Base-by-base conservation (phyloP, 1,139 yeast species). In the Yamadazyma mexicana region DNA sequence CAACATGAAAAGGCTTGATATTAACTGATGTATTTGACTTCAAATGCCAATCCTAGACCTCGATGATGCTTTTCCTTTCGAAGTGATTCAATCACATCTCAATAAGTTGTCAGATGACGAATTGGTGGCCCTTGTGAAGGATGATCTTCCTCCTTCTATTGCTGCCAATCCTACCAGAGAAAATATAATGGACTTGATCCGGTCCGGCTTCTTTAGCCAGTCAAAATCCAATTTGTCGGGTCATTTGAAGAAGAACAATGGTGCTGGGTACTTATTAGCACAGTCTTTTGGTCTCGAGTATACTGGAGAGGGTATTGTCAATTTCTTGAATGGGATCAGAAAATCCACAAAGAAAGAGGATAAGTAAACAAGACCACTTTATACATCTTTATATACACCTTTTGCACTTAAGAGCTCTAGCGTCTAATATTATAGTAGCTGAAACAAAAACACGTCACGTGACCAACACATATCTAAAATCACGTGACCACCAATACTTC, bases 231-330 rank as follows among this genome's bases (percentile, higher is more conserved):
- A 66, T 37, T 59, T 82, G 40, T 66, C 76, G 38, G 59, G 61
- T 31, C 80, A 73, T 40, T 60, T 80, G 40, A 60, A 52, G 12
- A 48, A 52, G 17, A 52, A 57, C 16, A 57, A 61, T 12, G 83
- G 81, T 1, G 75, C 80, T 5, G 84, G 84, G 2, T 67, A 61
- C 40, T 54, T 79, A 27, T 68, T 82, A 37, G 67, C 86, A 4
- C 72, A 66, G 41, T 71, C 77, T 35, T 64, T 81, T 40, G 76
- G 74, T 23, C 67, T 67, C 48, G 72, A 67, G 6, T 81, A 81
- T 48, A 44, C 60, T 17, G 85, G 85, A 3, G 86, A 81, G 52
- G 87, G 87, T 0, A 62, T 81, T 17, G 75, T 66, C 37, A 75
- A 74, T 11, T 79, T 79, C 46, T 59, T 82, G 42, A 54, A 61